Evolutionary conservation across 164 flowering plant species (phyloP).

Genomic region (Magnolia officinalis): DNA sequence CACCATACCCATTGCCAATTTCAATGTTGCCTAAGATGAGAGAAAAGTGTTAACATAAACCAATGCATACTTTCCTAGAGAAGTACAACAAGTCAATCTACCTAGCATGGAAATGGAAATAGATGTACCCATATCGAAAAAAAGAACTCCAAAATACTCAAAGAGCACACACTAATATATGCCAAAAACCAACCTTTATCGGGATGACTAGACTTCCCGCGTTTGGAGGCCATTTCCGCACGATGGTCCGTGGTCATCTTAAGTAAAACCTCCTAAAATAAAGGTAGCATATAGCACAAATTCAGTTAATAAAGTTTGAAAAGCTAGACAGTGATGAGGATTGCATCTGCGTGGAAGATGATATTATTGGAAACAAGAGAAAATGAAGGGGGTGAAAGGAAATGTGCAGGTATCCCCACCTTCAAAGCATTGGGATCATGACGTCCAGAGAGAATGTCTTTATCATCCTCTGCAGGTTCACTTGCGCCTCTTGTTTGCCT

Average conservation of each 20-base stretch:
- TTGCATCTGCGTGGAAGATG: background rate
- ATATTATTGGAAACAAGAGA: background rate
- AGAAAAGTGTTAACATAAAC: background rate
- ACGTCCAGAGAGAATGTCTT: conserved; percentile 66
- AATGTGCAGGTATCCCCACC: conserved; percentile 33
- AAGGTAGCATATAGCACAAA: conserved; percentile 2
- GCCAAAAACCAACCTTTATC: conserved; percentile 48
- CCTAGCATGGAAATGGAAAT: background rate
- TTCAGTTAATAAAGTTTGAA: background rate
- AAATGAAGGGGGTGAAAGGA: background rate
- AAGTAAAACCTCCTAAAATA: conserved; percentile 70
- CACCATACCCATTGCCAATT: conserved; percentile 98
- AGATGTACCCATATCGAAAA: too few relatives aligned
- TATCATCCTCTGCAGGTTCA: conserved; percentile 34
- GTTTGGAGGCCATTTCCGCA: conserved; percentile 72
- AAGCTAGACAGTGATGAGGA: background rate
- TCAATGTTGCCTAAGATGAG: conserved; percentile 53
- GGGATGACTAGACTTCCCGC: conserved; percentile 43
- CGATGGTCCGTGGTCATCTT: conserved; percentile 86
- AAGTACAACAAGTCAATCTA: background rate
- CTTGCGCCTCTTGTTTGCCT: conserved; percentile 49
- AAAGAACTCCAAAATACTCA: background rate
- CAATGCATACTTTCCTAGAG: background rate
- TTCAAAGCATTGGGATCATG: conserved; percentile 75
- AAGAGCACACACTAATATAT: background rate